Conservation (phyloP, 1,139 yeast species). For the Saccharomycopsis phalli region DNA sequence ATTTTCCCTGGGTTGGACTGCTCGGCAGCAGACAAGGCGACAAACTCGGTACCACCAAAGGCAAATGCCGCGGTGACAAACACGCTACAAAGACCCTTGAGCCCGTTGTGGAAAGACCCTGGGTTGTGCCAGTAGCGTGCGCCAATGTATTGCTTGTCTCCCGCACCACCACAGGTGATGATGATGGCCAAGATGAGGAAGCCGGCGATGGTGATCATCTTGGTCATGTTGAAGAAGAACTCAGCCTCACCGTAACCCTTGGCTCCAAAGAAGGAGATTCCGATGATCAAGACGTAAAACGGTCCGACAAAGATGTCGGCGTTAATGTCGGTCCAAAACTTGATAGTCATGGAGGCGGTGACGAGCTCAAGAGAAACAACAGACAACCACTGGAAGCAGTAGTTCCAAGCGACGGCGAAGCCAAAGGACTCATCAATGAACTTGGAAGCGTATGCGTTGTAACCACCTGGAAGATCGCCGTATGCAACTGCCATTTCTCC, state of each 20-base stretch:
- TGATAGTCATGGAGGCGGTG: conserved; percentile 65
- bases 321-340: conserved; percentile 61
- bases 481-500: conserved; percentile 78
- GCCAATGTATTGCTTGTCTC: conserved; percentile 54
- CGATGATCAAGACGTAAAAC: conserved; percentile 52
- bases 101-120: conserved; percentile 55
- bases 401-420: conserved; percentile 73
- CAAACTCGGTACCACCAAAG: conserved; percentile 75
- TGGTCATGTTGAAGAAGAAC: conserved; percentile 48
- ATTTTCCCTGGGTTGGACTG: conserved; percentile 70
- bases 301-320: conserved; percentile 61
- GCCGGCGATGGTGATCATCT: conserved; percentile 54
- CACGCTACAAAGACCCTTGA: conserved; percentile 72
- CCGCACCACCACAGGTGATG: conserved; percentile 62
- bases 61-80: conserved; percentile 85
- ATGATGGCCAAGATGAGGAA: conserved; percentile 56
- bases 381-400: conserved; percentile 71
- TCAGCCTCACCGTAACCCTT: conserved; percentile 74
- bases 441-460: conserved; percentile 47
- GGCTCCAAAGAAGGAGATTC: conserved; percentile 59
- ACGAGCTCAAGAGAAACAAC: conserved; percentile 69
- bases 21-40: conserved; percentile 87
- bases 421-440: conserved; percentile 74
- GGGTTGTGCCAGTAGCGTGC: conserved; percentile 53
- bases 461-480: conserved; percentile 56